phyloP scores from a whole-genome alignment of 352 stramenopile genomes.

The Phytophthora citricola region DNA sequence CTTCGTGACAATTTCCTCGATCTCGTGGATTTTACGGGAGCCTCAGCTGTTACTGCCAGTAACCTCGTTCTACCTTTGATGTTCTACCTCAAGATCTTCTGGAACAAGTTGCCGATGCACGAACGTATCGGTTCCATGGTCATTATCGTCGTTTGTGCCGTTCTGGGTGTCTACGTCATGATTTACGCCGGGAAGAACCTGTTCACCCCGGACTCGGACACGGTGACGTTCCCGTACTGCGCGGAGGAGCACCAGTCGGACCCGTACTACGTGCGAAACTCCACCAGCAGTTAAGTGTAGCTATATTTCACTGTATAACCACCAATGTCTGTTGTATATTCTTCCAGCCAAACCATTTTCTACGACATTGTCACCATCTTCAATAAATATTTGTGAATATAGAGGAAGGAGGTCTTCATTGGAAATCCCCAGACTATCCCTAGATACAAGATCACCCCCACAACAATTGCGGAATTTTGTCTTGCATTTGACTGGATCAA shows the following conservation, averaged over 20 bases:
- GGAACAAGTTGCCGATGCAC: conserved; percentile 47
- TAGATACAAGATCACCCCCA: no score
- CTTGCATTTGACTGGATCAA: no score
- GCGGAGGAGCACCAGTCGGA: conserved; percentile 47
- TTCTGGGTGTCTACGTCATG: conserved; percentile 52
- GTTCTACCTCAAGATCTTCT: conserved; percentile 63
- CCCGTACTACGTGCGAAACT: conserved; percentile 51
- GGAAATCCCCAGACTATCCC: no score
- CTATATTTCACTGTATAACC: not conserved
- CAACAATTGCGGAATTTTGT: no score
- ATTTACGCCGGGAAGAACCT: conserved; percentile 50
- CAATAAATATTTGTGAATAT: no score
- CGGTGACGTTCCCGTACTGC: conserved; percentile 61
- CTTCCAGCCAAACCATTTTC: not conserved
- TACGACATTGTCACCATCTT: not conserved
- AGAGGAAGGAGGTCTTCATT: no score
- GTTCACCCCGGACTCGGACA: conserved; percentile 37
- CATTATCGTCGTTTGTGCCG: conserved; percentile 41
- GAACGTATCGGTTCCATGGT: conserved; percentile 41
- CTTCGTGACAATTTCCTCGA: conserved; percentile 53
- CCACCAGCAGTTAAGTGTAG: conserved; percentile 16
- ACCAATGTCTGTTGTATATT: not conserved
- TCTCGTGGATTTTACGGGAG: conserved; percentile 59
- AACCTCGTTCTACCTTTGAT: conserved; percentile 50
- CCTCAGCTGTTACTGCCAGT: conserved; percentile 40